Base-by-base conservation (phyloP, 2,329 filamentous ascomycete species). In the Penicillium concentricum region DNA sequence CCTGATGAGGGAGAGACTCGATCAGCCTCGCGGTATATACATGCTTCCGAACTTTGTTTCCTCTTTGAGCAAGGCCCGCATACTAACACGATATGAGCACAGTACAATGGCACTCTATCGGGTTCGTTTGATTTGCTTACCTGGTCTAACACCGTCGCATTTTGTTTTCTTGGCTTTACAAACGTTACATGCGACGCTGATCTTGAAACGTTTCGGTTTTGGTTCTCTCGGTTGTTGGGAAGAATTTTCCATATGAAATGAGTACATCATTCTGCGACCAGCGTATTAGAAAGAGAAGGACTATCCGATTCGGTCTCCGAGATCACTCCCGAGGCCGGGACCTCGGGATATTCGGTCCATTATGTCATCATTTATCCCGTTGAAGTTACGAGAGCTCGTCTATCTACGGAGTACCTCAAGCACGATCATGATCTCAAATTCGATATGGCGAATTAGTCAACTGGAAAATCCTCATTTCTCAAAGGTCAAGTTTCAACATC, bases 31-130 rank as follows among this genome's bases (percentile, higher is more conserved):
- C 52, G 45, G 38, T 55, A 55, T 37, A 32, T 6, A 49, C 52
- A 55, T 20, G 43, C 34, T 22, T 47, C 28, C 10, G 50, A 54
- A 20, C 4, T 43, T 9, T 32, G 47, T 54, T 46, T 60, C 16
- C 51, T 37, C 30, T 48, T 60, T 2, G 47, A 49, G 16, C 58
- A 60, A n/a, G 58, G 38, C 13, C 55, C 55, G 26, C 57, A 59
- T 20, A 57, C 57, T 59, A 51, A 41, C 34, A 22, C 38, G 37
- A 30, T 22, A 53, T 38, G 8, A 51, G 52, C 20, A 38, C 24
- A 12, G 9, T 5, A 34, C 8, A 44, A 24, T 35, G 12, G 18
- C 43, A 51, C 43, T 12, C 24, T 51, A 9, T 20, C 18, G 24
- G 34, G 38, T 22, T 35, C 12, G 12, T 26, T 22, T 15, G n/a